Conservation (phyloP, 2,329 filamentous ascomycete species). For the Bipolaris sorokiniana region DNA sequence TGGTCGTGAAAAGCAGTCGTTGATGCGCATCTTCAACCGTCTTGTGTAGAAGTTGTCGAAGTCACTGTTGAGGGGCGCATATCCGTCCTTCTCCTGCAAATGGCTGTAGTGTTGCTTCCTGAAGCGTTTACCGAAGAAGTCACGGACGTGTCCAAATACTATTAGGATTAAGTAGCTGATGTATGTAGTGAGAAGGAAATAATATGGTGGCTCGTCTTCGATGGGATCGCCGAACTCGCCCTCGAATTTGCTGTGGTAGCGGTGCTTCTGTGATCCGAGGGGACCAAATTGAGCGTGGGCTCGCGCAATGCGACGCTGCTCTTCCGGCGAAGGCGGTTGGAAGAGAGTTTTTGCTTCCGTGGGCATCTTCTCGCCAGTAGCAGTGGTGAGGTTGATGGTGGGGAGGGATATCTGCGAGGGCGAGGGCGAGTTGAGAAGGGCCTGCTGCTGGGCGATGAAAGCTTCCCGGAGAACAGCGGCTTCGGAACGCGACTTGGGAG, state of each 20-base stretch:
- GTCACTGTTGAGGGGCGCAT: conserved; percentile 94
- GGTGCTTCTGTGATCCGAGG: conserved; percentile 77
- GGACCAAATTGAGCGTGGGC: conserved; percentile 92
- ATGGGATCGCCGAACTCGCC: conserved; percentile 83
- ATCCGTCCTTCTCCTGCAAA: conserved; percentile 82
- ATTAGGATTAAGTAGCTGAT: conserved; percentile 97
- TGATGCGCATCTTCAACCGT: conserved; percentile 89
- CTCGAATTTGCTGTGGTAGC: conserved; percentile 87
- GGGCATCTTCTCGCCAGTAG: conserved; percentile 75
- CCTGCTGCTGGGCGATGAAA: conserved; percentile 62
- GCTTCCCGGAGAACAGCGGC: conserved; percentile 71
- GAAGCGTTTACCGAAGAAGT: conserved; percentile 98
- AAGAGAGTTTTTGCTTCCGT: conserved; percentile 82
- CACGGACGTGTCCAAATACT: conserved; percentile 90
- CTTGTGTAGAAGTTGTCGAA: conserved; percentile 99
- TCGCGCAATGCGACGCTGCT: conserved; percentile 75
- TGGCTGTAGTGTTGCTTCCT: conserved; percentile 85
- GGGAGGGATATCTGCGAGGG: conserved; percentile 77
- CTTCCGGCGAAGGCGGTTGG: conserved; percentile 83
- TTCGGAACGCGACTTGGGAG: conserved; percentile 72
- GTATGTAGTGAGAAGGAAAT: conserved; percentile 96
- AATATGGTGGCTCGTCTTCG: conserved; percentile 95
- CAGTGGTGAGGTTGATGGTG: conserved; percentile 89
- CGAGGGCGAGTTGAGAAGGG: conserved; percentile 68
- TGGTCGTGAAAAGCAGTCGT: conserved; percentile 94